A percentile compares a stretch with the other conserved stretches of the same genome.
Conservation (phyloP, 257 asterid species). For the Primulina huaijiensis region DNA sequence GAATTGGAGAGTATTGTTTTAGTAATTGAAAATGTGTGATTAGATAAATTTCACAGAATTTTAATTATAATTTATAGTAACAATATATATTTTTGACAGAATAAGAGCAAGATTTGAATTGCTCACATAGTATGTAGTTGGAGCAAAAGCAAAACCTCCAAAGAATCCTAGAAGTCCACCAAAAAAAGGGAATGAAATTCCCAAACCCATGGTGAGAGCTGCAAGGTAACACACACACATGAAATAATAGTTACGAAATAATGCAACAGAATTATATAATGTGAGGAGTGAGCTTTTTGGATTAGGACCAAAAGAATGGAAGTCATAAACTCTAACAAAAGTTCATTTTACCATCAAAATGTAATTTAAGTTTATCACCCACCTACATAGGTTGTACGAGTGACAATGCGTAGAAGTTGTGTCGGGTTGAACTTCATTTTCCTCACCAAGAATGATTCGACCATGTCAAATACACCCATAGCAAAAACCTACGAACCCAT, state of each 20-base stretch:
- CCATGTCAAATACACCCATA: conserved; percentile 51
- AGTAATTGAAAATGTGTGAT: too few species aligned
- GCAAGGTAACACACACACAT: background rate
- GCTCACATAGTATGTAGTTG: conserved; percentile 45
- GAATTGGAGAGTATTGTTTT: too few species aligned
- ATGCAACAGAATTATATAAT: too few species aligned
- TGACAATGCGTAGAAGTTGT: conserved; percentile 25
- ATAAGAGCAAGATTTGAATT: background rate
- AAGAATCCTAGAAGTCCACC: conserved; percentile 47
- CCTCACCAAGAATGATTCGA: conserved; percentile 43
- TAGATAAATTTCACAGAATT: too few species aligned
- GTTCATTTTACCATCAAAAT: too few species aligned
- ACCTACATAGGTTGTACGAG: conserved; percentile 46
- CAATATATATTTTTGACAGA: too few species aligned
- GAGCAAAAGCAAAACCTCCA: conserved; percentile 60
- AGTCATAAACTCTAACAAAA: too few species aligned
- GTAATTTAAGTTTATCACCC: conserved; percentile 2
- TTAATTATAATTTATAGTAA: too few species aligned
- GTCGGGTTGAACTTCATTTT: conserved; percentile 28
- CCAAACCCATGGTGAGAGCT: conserved; percentile 43
- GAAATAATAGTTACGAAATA: too few species aligned
- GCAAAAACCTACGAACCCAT: conserved; percentile 38
- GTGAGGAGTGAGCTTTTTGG: too few species aligned
- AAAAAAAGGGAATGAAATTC: conserved; percentile 49
- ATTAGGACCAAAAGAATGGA: too few species aligned